A percentile compares a stretch with the other conserved stretches of the same genome.
These are phyloP conservation scores for Hypoxylon lienhwacheense DNA, from an alignment of 495 filamentous ascomycete species.

Conservation along the genomic window DNA sequence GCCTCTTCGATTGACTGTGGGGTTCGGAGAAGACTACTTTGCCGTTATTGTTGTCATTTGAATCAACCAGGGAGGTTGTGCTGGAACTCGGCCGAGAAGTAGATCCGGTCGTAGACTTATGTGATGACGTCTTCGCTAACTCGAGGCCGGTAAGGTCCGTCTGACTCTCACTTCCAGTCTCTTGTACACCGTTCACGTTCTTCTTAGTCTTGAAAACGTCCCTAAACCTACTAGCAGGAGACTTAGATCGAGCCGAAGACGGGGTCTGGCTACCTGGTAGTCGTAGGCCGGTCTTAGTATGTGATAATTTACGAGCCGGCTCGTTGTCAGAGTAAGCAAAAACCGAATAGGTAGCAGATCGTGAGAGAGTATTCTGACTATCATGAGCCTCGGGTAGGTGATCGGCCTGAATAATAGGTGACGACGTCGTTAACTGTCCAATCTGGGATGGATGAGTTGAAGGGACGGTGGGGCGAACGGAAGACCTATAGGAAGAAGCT, in stretches of 20 bases:
- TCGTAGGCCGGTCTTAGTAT: slow-evolving; percentile 40
- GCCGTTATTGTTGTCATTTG: slow-evolving; percentile 32
- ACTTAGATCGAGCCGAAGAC: slow-evolving; percentile 47
- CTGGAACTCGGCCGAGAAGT: slow-evolving; percentile 23
- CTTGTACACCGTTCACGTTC: slow-evolving; percentile 14
- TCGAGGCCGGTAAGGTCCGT: slow-evolving; percentile 26
- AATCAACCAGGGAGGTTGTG: slow-evolving; percentile 22
- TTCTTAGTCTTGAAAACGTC: slow-evolving; percentile 51
- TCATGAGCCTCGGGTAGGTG: slow-evolving; percentile 48
- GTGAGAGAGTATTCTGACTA: slow-evolving; percentile 27
- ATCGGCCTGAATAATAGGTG: slow-evolving; percentile 68
- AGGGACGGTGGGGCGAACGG: slow-evolving; percentile 53
- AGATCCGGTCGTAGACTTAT: slow-evolving; percentile 16
- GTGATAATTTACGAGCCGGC: slow-evolving; percentile 26
- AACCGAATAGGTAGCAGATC: slow-evolving; percentile 31
- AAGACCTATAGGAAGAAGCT: slow-evolving; percentile 16
- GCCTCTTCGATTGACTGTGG: slow-evolving; percentile 40
- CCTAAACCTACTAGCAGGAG: slow-evolving; percentile 49
- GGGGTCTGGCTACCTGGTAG: slow-evolving; percentile 41
- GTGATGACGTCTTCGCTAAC: slow-evolving; percentile 23
- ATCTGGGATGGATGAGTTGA: slow-evolving; percentile 75
- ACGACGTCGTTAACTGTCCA: slow-evolving; percentile 79
- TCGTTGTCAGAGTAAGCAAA: slow-evolving; percentile 20
- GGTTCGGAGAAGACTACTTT: slow-evolving; percentile 30
- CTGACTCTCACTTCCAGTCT: slow-evolving; percentile 21